Evolutionary conservation across 306 rosid genomes (phyloP).

Genomic region (Gillenia trifoliata): DNA sequence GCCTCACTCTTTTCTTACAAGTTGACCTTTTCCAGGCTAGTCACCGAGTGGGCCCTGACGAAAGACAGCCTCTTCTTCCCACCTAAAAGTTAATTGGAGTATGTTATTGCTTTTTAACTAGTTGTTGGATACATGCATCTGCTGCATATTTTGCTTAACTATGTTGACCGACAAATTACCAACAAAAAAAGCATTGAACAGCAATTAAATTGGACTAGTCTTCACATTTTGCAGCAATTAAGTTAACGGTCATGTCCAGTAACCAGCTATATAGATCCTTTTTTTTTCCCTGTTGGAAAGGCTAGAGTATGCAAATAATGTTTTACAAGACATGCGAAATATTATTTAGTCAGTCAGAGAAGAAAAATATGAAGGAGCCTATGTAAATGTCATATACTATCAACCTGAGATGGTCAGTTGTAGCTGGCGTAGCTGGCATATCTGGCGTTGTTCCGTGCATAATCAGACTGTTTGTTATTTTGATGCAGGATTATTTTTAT

Average conservation of each 20-base stretch:
- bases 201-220: background rate
- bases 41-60: conserved; percentile 69
- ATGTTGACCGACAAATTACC: background rate
- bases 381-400: background rate
- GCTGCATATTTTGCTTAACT: background rate
- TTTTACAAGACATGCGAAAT: background rate
- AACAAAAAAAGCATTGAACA: background rate
- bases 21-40: conserved; percentile 52
- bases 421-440: background rate
- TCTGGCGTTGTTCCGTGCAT: background rate
- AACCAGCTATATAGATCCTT: background rate
- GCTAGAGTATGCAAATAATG: background rate
- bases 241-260: background rate
- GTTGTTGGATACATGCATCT: background rate
- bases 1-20: background rate
- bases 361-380: background rate
- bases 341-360: background rate
- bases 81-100: conserved; percentile 36
- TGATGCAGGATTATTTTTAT: conserved; percentile 31
- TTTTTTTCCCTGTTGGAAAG: background rate
- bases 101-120: background rate
- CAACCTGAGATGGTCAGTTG: background rate
- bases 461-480: conserved; percentile 2
- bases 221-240: background rate
- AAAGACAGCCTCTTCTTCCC: conserved; percentile 94